phyloP scores from a whole-genome alignment of 129 eudicot species.

The Artemisia tridentata region DNA sequence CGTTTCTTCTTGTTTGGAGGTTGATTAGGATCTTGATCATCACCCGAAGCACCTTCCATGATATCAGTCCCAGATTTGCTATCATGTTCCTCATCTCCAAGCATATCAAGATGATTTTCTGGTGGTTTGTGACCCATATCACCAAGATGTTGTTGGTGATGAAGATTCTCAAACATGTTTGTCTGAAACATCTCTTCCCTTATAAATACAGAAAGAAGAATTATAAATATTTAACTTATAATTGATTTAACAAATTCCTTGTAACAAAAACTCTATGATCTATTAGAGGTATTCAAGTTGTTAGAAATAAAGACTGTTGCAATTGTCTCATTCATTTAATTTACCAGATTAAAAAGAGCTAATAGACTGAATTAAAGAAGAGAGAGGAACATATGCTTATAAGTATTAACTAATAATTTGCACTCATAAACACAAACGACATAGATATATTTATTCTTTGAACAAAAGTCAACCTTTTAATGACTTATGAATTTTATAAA shows the following conservation, averaged over 20 bases:
- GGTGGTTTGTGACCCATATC: conserved; percentile 56
- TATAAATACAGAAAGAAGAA: neutral
- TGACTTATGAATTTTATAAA: conserved; percentile 19
- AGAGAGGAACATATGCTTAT: conserved; percentile 15
- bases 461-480: conserved; percentile 35
- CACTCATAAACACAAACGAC: conserved; percentile 27
- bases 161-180: conserved; percentile 79
- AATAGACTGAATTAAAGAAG: neutral
- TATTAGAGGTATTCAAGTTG: conserved; percentile 20
- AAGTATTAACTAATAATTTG: conserved; percentile 2
- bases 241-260: conserved; percentile 1
- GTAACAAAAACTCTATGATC: conserved; percentile 12
- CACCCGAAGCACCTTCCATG: conserved; percentile 78
- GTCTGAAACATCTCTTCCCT: conserved; percentile 71
- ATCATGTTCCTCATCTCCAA: conserved; percentile 82
- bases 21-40: conserved; percentile 91
- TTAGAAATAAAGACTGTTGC: neutral
- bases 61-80: conserved; percentile 85
- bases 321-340: conserved; percentile 9
- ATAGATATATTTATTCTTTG: conserved; percentile 15
- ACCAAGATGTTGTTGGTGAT: conserved; percentile 50
- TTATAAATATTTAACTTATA: neutral
- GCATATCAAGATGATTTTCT: conserved; percentile 65
- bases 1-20: conserved; percentile 88
- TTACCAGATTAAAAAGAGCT: neutral